phyloP scores from a whole-genome alignment of 2,329 filamentous ascomycete species.

The Pleoardoris graminearum region DNA sequence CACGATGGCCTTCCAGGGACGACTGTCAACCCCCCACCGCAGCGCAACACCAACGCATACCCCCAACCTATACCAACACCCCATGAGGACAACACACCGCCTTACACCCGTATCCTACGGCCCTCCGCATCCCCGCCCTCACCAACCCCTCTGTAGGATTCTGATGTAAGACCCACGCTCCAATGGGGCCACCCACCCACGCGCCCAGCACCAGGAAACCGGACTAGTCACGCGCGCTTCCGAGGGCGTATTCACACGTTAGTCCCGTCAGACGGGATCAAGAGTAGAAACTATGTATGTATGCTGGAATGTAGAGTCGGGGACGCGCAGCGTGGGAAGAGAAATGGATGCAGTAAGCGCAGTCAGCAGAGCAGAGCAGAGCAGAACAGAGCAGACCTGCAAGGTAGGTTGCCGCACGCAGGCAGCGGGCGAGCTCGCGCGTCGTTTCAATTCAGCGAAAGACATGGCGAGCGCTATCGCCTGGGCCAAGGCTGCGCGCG shows the following conservation, averaged over 20 bases:
- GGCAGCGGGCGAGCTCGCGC: conserved; percentile 16
- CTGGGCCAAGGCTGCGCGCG: neutral
- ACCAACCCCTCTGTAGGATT: neutral
- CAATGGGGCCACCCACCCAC: neutral
- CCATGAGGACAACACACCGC: too few relatives aligned
- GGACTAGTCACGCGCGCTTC: conserved; percentile 4
- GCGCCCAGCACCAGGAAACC: neutral
- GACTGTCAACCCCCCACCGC: too few relatives aligned
- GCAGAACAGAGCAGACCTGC: too few relatives aligned
- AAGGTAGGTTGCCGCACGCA: too few relatives aligned
- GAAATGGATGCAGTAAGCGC: conserved; percentile 31
- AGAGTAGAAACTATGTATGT: neutral
- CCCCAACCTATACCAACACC: too few relatives aligned
- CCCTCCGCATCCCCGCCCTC: neutral
- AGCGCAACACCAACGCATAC: too few relatives aligned
- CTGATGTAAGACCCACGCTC: conserved; percentile 8
- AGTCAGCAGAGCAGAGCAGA: too few relatives aligned
- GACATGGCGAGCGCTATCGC: too few relatives aligned
- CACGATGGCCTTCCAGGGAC: too few relatives aligned
- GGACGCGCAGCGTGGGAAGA: conserved; percentile 23
- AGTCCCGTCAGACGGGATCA: conserved; percentile 7
- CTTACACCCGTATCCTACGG: neutral
- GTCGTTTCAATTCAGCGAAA: neutral
- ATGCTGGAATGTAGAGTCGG: neutral
- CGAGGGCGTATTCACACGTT: neutral